Evolutionary conservation across 352 stramenopile genomes (phyloP).

Genomic region (Phytophthora citrophthora): DNA sequence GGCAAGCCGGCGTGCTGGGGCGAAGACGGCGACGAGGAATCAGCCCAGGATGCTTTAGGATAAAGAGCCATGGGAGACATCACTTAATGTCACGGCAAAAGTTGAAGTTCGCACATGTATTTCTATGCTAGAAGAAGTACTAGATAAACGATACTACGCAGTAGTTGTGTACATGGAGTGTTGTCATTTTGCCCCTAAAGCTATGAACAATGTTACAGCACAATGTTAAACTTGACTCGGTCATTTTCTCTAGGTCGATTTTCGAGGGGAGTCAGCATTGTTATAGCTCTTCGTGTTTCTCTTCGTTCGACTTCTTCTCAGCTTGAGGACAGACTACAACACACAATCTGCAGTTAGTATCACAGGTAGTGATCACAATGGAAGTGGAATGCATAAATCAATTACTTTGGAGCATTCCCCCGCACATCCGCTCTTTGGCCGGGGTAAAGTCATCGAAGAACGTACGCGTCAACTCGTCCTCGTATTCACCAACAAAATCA

Average conservation of each 20-base stretch:
- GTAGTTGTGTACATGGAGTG: conserved; percentile 11
- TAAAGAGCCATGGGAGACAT: conserved; percentile 2
- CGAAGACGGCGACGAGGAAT: conserved; percentile 51
- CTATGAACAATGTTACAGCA: conserved; percentile 17
- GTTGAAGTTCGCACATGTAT: not conserved
- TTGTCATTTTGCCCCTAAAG: conserved; percentile 15
- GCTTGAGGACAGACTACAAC: conserved; percentile 28
- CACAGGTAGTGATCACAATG: too few species aligned
- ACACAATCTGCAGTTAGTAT: not conserved
- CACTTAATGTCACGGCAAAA: not conserved
- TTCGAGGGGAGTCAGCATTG: conserved; percentile 1
- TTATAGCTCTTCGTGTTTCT: conserved; percentile 53
- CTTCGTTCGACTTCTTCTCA: conserved; percentile 33
- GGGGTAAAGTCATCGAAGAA: conserved; percentile 86
- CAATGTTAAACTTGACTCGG: conserved; percentile 1
- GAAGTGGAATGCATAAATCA: not conserved
- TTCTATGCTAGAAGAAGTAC: too few species aligned
- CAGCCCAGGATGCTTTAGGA: conserved; percentile 29
- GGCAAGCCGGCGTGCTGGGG: conserved; percentile 89
- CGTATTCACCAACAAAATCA: conserved; percentile 80
- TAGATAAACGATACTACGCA: not conserved
- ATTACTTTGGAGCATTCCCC: conserved; percentile 53
- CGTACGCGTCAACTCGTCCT: conserved; percentile 75
- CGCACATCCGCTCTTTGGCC: conserved; percentile 68
- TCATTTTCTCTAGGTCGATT: conserved; percentile 7